Evolutionary conservation across 768 basidiomycete species (phyloP), one percentile per base, ranked within the genome.

Genomic region (Mycena crocata): DNA sequence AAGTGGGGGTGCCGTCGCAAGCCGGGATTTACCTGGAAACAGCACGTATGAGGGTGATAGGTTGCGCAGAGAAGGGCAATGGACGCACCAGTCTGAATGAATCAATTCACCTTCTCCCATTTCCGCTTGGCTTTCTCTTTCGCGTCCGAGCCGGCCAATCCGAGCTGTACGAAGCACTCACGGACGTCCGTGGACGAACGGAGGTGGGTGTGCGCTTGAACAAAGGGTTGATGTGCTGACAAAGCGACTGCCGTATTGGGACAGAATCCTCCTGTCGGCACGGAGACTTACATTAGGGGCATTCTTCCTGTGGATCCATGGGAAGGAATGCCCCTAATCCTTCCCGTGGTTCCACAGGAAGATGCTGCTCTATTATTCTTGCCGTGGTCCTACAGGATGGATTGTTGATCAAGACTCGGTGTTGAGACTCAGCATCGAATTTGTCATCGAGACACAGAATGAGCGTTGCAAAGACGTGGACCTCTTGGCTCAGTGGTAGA

Each of bases 71-170:
- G 21, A 19, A 34, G 40, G 23, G 19, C n/a, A 15, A 37, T 57
- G 55, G n/a, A 65, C 78, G 44, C 67, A 90, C 96, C 95, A 80
- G 93, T 97, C n/a, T n/a, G 94, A 4, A 98, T 89, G 12, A 97
- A 82, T 8, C 81, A 81, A n/a, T 93, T 92, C 0, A 95, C 95
- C 69, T 91, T 89, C 45, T 92, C 88, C 93, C 96, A 99, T 68
- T 94, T 88, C 51, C 89, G 86, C 68, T 96, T 94, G 0, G 86
- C 84, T 74, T 93, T 91, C 65, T 91, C 91, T 75, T 91, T 92
- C 19, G 87, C 87, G 64, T 82, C 83, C 7, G 83, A 75, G 17
- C 83, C 83, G n/a, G 83, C 75, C 12, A 77, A n/a, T n/a, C n/a
- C n/a, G n/a, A 78, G 28, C 81, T 81, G 45, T 83, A n/a, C 73